phyloP scores from a whole-genome alignment of 768 basidiomycete species.

The Collybiopsis luxurians region DNA sequence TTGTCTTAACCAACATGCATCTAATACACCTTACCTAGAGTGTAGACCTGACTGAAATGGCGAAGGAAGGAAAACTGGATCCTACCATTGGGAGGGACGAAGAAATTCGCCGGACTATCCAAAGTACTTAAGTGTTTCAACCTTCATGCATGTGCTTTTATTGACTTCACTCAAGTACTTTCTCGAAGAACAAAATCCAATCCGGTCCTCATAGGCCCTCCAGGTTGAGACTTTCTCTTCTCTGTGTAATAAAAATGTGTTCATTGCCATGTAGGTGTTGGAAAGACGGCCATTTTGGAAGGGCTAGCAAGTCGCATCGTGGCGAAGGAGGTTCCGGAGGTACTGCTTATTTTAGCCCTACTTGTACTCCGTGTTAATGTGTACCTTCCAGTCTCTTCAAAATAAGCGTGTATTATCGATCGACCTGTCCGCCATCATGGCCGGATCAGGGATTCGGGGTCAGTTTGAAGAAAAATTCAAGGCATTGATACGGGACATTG shows the following conservation, averaged over 20 bases:
- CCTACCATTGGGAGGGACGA: slow-evolving; percentile 89
- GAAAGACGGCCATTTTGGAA: slow-evolving; percentile 91
- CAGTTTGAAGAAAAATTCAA: slow-evolving; percentile 96
- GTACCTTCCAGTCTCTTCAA: slow-evolving; percentile 64
- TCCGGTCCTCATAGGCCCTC: slow-evolving; percentile 62
- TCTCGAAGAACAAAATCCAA: slow-evolving; percentile 91
- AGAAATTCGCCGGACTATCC: slow-evolving; percentile 89
- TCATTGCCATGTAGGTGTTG: slow-evolving; percentile 86
- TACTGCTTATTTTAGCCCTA: slow-evolving; percentile 26
- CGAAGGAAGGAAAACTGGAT: slow-evolving; percentile 82
- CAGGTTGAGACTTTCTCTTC: background rate
- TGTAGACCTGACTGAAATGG: slow-evolving; percentile 81
- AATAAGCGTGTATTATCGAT: slow-evolving; percentile 86
- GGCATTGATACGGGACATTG: slow-evolving; percentile 84
- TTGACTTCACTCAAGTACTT: slow-evolving; percentile 47
- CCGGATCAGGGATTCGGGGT: slow-evolving; percentile 88
- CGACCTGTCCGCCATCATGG: slow-evolving; percentile 81
- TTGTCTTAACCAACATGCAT: background rate
- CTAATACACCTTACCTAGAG: slow-evolving; percentile 42
- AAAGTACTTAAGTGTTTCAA: slow-evolving; percentile 52
- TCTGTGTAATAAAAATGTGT: slow-evolving; percentile 38
- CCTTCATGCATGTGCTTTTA: background rate
- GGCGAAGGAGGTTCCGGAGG: slow-evolving; percentile 89
- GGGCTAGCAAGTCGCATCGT: slow-evolving; percentile 87
- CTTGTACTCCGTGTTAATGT: background rate